phyloP scores from a whole-genome alignment of 2,329 filamentous ascomycete genomes.

The Aspergillus fumigatus region DNA sequence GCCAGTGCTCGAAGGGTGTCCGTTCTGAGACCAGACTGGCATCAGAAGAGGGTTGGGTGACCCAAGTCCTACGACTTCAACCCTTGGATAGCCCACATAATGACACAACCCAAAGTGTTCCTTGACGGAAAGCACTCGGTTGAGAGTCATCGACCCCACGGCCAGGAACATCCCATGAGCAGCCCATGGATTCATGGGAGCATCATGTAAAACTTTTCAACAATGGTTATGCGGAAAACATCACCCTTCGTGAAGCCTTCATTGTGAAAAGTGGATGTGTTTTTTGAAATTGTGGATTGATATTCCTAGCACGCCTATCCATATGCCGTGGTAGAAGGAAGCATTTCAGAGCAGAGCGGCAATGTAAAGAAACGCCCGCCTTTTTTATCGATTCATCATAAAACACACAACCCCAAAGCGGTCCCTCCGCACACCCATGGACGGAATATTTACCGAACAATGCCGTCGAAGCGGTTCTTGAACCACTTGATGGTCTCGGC shows the following conservation, averaged over 20 bases:
- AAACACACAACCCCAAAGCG: constrained; percentile 28
- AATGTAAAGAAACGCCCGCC: constrained; percentile 17
- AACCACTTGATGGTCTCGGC: constrained; percentile 98
- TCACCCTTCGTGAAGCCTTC: constrained; percentile 56
- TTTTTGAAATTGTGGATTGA: constrained; percentile 28
- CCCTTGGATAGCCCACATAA: background rate
- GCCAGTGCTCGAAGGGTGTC: background rate
- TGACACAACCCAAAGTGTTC: background rate
- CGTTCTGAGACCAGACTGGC: constrained; percentile 19
- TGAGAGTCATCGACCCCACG: background rate
- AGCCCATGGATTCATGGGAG: constrained; percentile 1
- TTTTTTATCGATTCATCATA: constrained; percentile 31
- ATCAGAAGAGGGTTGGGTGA: constrained; percentile 17
- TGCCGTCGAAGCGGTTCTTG: constrained; percentile 94
- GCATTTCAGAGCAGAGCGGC: constrained; percentile 25
- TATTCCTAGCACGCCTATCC: constrained; percentile 39
- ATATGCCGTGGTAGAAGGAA: constrained; percentile 34
- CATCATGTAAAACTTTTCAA: constrained; percentile 36
- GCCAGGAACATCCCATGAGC: background rate
- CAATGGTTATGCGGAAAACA: constrained; percentile 55
- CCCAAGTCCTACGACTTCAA: constrained; percentile 5
- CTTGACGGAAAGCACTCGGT: background rate
- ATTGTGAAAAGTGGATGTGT: constrained; percentile 50
- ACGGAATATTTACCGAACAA: constrained; percentile 76
- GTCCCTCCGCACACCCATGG: constrained; percentile 18